A percentile compares a stretch with the other conserved stretches of the same genome.
Conservation (phyloP, 345 rosid species). For the Syzygium aromaticum region DNA sequence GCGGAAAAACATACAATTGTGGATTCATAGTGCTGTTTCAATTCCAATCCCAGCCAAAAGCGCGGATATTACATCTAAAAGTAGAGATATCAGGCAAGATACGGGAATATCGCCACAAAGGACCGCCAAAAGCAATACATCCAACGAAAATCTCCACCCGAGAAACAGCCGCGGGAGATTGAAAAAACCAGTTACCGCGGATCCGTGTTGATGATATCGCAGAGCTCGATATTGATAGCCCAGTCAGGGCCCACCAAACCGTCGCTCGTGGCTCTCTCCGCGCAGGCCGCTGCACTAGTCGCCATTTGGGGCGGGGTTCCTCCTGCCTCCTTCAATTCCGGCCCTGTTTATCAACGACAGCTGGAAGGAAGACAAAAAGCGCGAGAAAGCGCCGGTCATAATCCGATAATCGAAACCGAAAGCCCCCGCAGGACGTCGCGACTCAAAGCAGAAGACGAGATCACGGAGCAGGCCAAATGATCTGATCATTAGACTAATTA, state of each 20-base stretch:
- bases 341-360: not conserved
- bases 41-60: not conserved
- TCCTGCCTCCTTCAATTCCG: not conserved
- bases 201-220: constrained; percentile 91
- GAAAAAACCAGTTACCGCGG: constrained; percentile 45
- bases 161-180: not conserved
- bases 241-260: constrained; percentile 87
- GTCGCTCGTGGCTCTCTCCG: constrained; percentile 95
- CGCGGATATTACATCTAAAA: not conserved
- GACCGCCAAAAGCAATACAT: not conserved
- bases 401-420: not conserved
- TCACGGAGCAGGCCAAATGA: not conserved
- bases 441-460: not conserved
- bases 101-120: not conserved
- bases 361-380: not conserved
- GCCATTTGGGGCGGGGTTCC: constrained; percentile 30
- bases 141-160: not conserved
- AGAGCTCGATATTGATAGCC: constrained; percentile 90
- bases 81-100: not conserved
- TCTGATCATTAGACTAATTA: not conserved
- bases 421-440: not conserved
- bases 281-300: constrained; percentile 64
- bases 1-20: not conserved
- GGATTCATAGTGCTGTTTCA: constrained; percentile 1
- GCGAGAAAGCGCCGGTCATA: not conserved